phyloP scores from a whole-genome alignment of 345 rosid genomes.

The Isatis tinctoria region DNA sequence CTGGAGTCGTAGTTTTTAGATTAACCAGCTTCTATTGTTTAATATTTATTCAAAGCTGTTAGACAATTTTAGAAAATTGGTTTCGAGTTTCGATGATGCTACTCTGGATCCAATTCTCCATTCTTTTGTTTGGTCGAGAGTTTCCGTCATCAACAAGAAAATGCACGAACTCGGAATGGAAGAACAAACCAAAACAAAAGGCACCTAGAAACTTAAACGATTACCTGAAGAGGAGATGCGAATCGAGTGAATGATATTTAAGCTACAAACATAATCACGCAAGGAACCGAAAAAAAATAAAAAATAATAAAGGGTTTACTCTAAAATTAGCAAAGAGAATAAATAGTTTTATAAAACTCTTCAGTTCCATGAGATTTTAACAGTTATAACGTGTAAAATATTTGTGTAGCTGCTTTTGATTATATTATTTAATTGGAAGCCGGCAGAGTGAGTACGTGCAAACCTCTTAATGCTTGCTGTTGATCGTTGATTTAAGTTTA shows the following conservation, averaged over 20 bases:
- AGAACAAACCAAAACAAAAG: neutral
- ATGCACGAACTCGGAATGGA: neutral
- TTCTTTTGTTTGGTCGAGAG: neutral
- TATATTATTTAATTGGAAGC: neutral
- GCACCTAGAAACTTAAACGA: neutral
- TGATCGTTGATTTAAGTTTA: neutral
- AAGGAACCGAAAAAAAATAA: neutral
- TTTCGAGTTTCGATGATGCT: neutral
- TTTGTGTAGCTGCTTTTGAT: neutral
- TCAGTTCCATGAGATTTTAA: neutral
- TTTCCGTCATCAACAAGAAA: neutral
- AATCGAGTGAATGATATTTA: neutral
- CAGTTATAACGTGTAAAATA: neutral
- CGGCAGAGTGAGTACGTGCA: constrained; percentile 26
- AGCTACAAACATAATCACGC: neutral
- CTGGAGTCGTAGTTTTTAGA: constrained; percentile 17
- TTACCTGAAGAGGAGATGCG: neutral
- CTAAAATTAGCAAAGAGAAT: neutral
- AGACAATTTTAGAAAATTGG: constrained; percentile 1
- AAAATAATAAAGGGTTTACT: neutral
- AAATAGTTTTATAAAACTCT: neutral
- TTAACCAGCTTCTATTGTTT: neutral
- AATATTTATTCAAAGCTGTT: neutral
- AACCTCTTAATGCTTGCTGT: constrained; percentile 11
- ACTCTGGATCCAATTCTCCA: neutral